These are phyloP conservation scores for Glebionis coronaria DNA, from an alignment of 129 eudicot species.

Conservation along the genomic window DNA sequence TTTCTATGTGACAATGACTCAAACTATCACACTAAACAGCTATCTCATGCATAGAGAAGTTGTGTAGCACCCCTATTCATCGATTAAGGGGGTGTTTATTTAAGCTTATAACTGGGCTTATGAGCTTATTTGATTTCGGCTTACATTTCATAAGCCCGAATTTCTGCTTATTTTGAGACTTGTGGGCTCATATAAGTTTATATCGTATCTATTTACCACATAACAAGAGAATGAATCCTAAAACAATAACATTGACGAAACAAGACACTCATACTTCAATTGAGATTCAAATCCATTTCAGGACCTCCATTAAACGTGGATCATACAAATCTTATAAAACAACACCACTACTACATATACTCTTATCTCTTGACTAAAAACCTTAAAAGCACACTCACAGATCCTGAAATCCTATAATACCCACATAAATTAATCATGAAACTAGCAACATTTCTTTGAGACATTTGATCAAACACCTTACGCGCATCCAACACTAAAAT, in stretches of 20 bases:
- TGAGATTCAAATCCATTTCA: not conserved
- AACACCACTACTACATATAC: no score
- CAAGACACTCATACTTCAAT: not conserved
- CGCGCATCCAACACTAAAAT: constrained; percentile 15
- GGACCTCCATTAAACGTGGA: not conserved
- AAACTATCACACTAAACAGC: not conserved
- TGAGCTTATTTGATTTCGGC: no score
- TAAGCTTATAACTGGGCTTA: no score
- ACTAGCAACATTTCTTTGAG: constrained; percentile 24
- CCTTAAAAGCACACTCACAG: not conserved
- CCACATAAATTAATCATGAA: constrained; percentile 11
- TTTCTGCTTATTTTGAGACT: no score
- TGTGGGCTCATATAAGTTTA: no score
- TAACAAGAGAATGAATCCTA: no score
- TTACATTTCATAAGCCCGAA: no score
- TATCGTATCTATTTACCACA: no score
- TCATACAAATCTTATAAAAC: constrained; percentile 4
- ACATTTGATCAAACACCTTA: constrained; percentile 33
- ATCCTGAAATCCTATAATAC: constrained; percentile 4
- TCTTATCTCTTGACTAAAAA: constrained; percentile 1
- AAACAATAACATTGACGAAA: no score
- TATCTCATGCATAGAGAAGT: not conserved
- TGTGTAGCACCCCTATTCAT: no score
- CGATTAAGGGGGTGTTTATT: no score
- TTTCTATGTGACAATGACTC: not conserved